Base-by-base conservation (phyloP, 495 filamentous ascomycete genomes). In the Jackrogersella minutella region DNA sequence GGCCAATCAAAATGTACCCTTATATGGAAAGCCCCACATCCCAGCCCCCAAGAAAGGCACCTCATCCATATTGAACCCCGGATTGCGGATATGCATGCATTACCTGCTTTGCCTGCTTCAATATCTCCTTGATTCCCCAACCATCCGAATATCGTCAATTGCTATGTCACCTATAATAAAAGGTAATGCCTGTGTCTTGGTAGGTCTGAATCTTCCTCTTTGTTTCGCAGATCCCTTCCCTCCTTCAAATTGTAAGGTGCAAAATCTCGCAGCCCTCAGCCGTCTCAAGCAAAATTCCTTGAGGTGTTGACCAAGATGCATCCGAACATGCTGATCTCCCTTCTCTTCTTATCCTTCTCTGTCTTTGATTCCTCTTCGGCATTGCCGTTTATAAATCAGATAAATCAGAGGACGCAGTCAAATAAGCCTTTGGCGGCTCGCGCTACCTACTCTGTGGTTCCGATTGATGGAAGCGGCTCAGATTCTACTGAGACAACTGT, bases 391-490 rank as follows among this genome's bases (percentile, higher is more conserved):
- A 5, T 73, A 28, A 41, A 40, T 34, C 54, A 16, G 30, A 5
- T 73, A 28, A 41, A 40, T 34, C 54, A 16, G 30, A 70, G 46
- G 50, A 66, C 26, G 16, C 33, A 59, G 10, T 16, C 62, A 9
- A 17, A 51, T 6, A 37, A 64, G 10, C 43, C 43, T 3, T 54
- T 73, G 2, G 58, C 54, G 11, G 60, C 73, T 39, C 67, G 74
- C 9, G 74, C 74, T 43, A 76, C 70, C 5, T 78, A 76, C 21
- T 78, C 76, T 13, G 64, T 78, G n/a, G 68, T 78, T 30, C 74
- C 76, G 0, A 76, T 78, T 30, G 70, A 74, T 49, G 76, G 71
- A 10, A 66, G 69, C 41, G 60, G 28, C 39, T 67, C 55, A n/a
- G 65, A 56, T 36, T 40, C 50, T 37, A 66, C 66, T 9, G 37